phyloP scores from a whole-genome alignment of 345 rosid genomes.

The Ricinus communis region DNA sequence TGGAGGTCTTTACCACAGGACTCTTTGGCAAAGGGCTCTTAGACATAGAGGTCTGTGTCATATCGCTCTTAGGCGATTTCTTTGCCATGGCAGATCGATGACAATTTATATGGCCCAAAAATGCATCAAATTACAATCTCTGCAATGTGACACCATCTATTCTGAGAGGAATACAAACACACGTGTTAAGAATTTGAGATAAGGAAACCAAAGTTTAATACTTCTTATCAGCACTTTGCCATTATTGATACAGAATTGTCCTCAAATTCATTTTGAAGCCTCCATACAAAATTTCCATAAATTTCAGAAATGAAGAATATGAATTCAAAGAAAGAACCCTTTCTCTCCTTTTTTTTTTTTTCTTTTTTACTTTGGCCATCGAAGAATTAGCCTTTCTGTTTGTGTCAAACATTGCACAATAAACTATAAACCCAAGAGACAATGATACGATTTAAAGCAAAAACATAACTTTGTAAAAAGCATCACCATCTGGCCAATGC shows the following conservation, averaged over 20 bases:
- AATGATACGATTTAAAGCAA: conserved; percentile 10
- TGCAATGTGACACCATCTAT: not conserved
- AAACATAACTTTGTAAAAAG: conserved; percentile 8
- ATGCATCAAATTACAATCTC: conserved; percentile 3
- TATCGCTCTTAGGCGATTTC: conserved; percentile 39
- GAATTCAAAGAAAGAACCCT: not conserved
- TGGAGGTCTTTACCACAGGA: conserved; percentile 39
- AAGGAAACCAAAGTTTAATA: no score
- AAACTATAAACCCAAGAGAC: conserved; percentile 5
- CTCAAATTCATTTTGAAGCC: conserved; percentile 8
- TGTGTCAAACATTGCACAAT: conserved; percentile 7
- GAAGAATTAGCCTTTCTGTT: conserved; percentile 5
- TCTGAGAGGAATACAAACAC: not conserved
- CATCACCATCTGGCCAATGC: conserved; percentile 1
- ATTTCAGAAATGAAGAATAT: not conserved
- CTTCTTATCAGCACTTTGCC: no score
- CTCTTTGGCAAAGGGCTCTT: conserved; percentile 45
- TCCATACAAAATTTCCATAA: not conserved
- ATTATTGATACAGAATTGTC: not conserved
- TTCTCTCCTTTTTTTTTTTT: not conserved
- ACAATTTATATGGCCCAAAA: not conserved
- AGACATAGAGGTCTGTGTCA: conserved; percentile 42
- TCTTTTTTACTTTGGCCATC: conserved; percentile 4
- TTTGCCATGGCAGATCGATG: conserved; percentile 27
- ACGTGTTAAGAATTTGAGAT: no score